These are phyloP conservation scores for Dioscorea dumetorum DNA, from an alignment of 106 monocot species.

Conservation along the genomic window DNA sequence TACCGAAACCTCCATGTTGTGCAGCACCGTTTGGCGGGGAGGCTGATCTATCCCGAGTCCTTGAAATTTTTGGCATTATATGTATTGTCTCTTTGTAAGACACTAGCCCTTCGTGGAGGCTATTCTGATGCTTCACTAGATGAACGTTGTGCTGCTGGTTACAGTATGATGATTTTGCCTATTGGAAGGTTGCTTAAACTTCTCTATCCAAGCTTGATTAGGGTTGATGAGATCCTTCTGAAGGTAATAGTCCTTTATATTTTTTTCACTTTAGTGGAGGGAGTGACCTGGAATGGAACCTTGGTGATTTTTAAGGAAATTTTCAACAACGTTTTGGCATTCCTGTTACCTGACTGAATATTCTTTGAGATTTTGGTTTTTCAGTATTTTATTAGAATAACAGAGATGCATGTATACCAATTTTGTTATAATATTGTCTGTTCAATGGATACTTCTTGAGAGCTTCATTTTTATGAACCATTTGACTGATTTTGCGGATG, in stretches of 20 bases:
- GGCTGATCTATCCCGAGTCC: slow-evolving; percentile 87
- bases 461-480: too few relatives aligned
- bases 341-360: too few relatives aligned
- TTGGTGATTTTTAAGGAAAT: too few relatives aligned
- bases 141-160: slow-evolving; percentile 88
- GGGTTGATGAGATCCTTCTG: slow-evolving; percentile 57
- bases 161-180: slow-evolving; percentile 84
- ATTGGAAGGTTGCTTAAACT: slow-evolving; percentile 49
- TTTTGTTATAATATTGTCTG: too few relatives aligned
- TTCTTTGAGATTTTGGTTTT: too few relatives aligned
- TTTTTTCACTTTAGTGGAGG: neutral
- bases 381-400: too few relatives aligned
- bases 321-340: too few relatives aligned
- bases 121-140: slow-evolving; percentile 76
- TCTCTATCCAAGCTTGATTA: slow-evolving; percentile 74
- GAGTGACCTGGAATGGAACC: too few relatives aligned
- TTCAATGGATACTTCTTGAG: too few relatives aligned
- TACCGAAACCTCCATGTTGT: slow-evolving; percentile 85
- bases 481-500: slow-evolving; percentile 3
- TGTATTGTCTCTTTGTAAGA: slow-evolving; percentile 69
- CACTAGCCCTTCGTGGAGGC: slow-evolving; percentile 84
- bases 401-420: too few relatives aligned
- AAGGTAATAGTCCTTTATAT: slow-evolving; percentile 39
- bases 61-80: slow-evolving; percentile 72
- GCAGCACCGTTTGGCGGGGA: slow-evolving; percentile 76